Conservation (phyloP, 2,329 filamentous ascomycete species). For the Biscogniauxia mediterranea region DNA sequence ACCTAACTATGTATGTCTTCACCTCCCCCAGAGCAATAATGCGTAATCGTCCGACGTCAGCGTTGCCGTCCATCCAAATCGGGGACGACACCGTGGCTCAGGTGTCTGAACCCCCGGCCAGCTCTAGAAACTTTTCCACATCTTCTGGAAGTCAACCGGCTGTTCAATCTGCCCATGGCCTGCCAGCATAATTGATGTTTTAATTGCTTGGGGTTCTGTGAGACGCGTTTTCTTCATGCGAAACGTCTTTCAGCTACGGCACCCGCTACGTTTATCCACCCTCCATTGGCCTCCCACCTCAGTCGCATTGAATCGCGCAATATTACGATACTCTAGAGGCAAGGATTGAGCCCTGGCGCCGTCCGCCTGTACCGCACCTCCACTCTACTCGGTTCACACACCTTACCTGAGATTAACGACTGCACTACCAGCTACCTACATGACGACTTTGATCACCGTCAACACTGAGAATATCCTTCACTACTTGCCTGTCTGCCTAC, state of each 20-base stretch:
- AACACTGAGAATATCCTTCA: not conserved
- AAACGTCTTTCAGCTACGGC: slow-evolving; percentile 24
- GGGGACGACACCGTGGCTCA: slow-evolving; percentile 14
- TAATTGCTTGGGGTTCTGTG: slow-evolving; percentile 46
- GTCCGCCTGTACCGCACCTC: not conserved
- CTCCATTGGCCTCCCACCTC: slow-evolving; percentile 24
- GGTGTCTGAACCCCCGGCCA: slow-evolving; percentile 7
- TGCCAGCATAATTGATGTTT: slow-evolving; percentile 45
- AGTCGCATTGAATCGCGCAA: slow-evolving; percentile 40
- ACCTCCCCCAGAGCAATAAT: too few relatives aligned
- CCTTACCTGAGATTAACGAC: slow-evolving; percentile 1
- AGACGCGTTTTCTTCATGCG: slow-evolving; percentile 48
- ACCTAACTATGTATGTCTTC: too few relatives aligned
- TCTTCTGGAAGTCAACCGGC: slow-evolving; percentile 16
- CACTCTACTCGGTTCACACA: not conserved
- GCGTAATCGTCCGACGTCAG: not conserved
- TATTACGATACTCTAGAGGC: slow-evolving; percentile 30
- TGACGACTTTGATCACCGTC: slow-evolving; percentile 1
- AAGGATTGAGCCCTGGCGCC: slow-evolving; percentile 1
- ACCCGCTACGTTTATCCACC: slow-evolving; percentile 12
- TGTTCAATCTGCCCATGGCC: slow-evolving; percentile 18
- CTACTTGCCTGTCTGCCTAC: not conserved
- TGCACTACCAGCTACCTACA: not conserved
- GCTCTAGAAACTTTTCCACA: slow-evolving; percentile 12
- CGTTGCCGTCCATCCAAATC: slow-evolving; percentile 1